Evolutionary conservation across 192 early-diverging fungal genomes (phyloP), one percentile per base, ranked within the genome.

Genomic region (Dissophora globulifera): DNA sequence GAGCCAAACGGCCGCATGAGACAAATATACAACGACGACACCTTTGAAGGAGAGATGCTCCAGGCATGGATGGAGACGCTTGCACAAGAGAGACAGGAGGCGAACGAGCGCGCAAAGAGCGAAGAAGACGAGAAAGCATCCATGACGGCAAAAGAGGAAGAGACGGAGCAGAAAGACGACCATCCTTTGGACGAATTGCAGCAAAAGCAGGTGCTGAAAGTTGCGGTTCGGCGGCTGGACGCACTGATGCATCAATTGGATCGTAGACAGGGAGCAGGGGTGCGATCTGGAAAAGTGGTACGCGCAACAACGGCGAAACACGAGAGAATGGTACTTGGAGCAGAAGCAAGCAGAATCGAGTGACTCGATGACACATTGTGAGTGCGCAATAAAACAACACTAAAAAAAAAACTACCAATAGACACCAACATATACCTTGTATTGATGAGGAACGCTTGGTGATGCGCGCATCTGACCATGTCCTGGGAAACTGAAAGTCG

Each of bases 41-140:
- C 62, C 15, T 76, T 76, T 66, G 72, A 76, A 22, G 64, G 72
- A 6, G 63, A 76, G 7, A 76, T 76, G 72, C 51, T 67, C 11
- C 42, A 61, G 30, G 72, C 72, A 7, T 76, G 72, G 72, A 76
- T 67, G 72, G 72, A 76, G 15, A 67, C 72, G 11, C 63, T 76
- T 2, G 72, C 50, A 6, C 72, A 57, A 27, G 72, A 76, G 26
- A 67, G 56, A 20, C 70, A 75, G 27, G 70, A 75, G 23, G 57
- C 70, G 1, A 43, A 65, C 9, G 62, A 75, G 22, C 60, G 54
- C 16, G 38, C 23, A 2, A 42, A 38, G 13, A 58, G 57, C 26
- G 30, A 35, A 16, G 26, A 16, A 17, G 55, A 45, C 13, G 13
- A 38, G 29, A 35, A 20, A 30, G 41, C 11, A 25, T n/a, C n/a